Percentiles rank a stretch among this genome's conserved stretches.
Evolutionary conservation across 2,329 filamentous ascomycete species (phyloP).

Genomic region (Venturia oleaginea): DNA sequence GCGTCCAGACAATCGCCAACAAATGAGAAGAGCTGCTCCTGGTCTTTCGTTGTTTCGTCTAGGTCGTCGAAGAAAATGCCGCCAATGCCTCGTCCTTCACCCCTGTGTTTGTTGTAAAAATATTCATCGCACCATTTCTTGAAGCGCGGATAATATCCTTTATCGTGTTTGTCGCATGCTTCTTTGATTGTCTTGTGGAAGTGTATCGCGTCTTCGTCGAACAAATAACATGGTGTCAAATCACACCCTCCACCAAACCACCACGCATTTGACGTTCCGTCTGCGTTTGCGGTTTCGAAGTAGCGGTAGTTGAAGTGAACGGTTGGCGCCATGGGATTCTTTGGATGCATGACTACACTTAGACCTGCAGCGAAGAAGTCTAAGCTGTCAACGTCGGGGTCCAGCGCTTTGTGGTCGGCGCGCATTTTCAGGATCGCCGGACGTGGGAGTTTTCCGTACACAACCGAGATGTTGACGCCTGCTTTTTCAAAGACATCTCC

Average conservation of each 20-base stretch:
- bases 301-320: conserved; percentile 98
- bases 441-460: conserved; percentile 83
- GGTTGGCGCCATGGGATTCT: conserved; percentile 93
- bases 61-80: conserved; percentile 99
- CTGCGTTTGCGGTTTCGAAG: conserved; percentile 86
- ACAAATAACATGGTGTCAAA: conserved; percentile 85
- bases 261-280: conserved; percentile 78
- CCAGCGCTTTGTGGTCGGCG: conserved; percentile 86
- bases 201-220: conserved; percentile 93
- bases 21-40: conserved; percentile 84
- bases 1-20: conserved; percentile 75
- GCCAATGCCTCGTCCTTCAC: conserved; percentile 77
- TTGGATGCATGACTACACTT: conserved; percentile 85
- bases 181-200: conserved; percentile 93
- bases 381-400: conserved; percentile 64
- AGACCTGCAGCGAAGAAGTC: conserved; percentile 94
- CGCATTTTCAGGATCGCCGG: conserved; percentile 88
- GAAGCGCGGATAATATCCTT: conserved; percentile 84
- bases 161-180: conserved; percentile 87
- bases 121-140: conserved; percentile 99
- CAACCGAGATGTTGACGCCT: conserved; percentile 88
- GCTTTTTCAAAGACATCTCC: conserved; percentile 97
- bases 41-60: conserved; percentile 75
- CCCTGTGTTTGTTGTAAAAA: conserved; percentile 87
- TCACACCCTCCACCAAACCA: conserved; percentile 98